A percentile compares a stretch with the other conserved stretches of the same genome.
Conservation (phyloP, 768 basidiomycete species). For the Candolleomyces eurysporus region DNA sequence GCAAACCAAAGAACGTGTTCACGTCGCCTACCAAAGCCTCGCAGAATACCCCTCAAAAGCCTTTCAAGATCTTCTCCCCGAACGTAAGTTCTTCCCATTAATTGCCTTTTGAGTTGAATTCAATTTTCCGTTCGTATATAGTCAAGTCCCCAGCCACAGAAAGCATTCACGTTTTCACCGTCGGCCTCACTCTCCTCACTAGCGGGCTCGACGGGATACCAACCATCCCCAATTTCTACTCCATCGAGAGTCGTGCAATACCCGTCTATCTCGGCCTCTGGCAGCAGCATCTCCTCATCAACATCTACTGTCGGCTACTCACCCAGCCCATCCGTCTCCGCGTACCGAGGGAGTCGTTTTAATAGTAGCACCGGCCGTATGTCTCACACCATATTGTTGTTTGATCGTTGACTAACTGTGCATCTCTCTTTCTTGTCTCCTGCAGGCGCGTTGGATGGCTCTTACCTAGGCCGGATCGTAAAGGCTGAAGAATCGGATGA, state of each 20-base stretch:
- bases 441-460: slow-evolving; percentile 40
- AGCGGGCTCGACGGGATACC: slow-evolving; percentile 25
- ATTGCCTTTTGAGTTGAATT: background rate
- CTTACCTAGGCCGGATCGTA: slow-evolving; percentile 29
- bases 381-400: slow-evolving; percentile 11
- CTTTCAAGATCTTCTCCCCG: slow-evolving; percentile 40
- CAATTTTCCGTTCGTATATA: slow-evolving; percentile 11
- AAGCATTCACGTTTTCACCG: slow-evolving; percentile 39
- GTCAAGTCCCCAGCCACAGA: slow-evolving; percentile 43
- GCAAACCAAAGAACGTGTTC: slow-evolving; percentile 23
- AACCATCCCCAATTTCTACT: slow-evolving; percentile 38
- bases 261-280: slow-evolving; percentile 26
- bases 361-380: slow-evolving; percentile 36
- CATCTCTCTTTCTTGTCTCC: background rate
- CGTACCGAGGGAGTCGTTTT: slow-evolving; percentile 40
- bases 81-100: slow-evolving; percentile 27
- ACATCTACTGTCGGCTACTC: slow-evolving; percentile 30
- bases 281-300: slow-evolving; percentile 28
- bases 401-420: background rate
- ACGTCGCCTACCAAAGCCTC: slow-evolving; percentile 23
- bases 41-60: slow-evolving; percentile 34
- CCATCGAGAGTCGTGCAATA: slow-evolving; percentile 39
- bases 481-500: slow-evolving; percentile 17
- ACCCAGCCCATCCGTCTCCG: slow-evolving; percentile 42
- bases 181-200: slow-evolving; percentile 30